Evolutionary conservation across 257 asterid species (phyloP), one percentile per base, ranked within the genome.

Genomic region (Nicotiana tomentosiformis): DNA sequence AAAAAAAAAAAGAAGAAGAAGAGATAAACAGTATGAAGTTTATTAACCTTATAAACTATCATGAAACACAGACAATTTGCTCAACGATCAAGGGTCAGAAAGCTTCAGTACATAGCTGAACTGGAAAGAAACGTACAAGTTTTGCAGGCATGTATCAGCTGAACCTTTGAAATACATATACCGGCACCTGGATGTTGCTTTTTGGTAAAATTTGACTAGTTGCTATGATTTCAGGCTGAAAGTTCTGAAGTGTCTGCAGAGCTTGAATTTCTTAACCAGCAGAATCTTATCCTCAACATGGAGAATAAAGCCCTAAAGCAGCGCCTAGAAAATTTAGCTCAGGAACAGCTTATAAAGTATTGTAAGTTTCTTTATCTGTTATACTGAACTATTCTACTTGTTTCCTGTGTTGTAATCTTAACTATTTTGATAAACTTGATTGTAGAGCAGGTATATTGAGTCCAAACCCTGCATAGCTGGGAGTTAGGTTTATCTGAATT

Each of bases 1-100:
- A 67, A 82, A 23, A 35, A 35, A 35, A 39, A 7, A 39, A 39
- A 7, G 7, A 7, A 39, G 10, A 39, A 39, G 35, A 32, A 32
- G 35, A 32, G 49, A 39, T 39, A 39, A 39, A 39, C 53, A 55
- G 35, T 84, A 53, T 30, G 86, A 60, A 20, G 43, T 80, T 83
- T 33, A 18, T 70, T 78, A 79, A 67, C 77, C 70, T 67, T 67
- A 43, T 72, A 26, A 57, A 68, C 70, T 86, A 23, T 58, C 64
- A 29, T 70, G 77, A 82, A 57, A 83, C 88, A 85, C 94, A 96
- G 99, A 94, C 98, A 93, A 87, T 96, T 90, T 84, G 98, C 99
- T 88, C 99, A 94, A 87, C 98, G 99, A 53, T 96, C 98, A 15
- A 93, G 99, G 82, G 98, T 96, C 39, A 90, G 98, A 84, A 96